phyloP scores from a whole-genome alignment of 192 early-diverging fungal species.

The Backusella psychrophila region DNA sequence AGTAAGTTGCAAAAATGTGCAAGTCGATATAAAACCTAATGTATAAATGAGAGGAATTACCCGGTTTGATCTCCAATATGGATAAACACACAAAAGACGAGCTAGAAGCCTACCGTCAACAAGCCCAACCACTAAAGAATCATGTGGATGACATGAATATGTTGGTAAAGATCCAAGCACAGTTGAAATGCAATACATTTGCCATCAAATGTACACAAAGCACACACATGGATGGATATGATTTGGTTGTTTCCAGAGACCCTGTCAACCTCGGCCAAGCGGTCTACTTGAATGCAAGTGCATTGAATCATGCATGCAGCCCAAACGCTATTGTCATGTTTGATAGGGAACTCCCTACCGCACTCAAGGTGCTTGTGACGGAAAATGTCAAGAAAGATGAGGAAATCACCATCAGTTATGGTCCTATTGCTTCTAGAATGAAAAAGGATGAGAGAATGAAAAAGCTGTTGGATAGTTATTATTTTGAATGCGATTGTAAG shows the following conservation, averaged over 20 bases:
- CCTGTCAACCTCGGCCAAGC: constrained; percentile 1
- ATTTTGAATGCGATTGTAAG: constrained; percentile 24
- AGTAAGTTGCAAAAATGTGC: not conserved
- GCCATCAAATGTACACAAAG: constrained; percentile 7
- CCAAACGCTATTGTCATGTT: constrained; percentile 21
- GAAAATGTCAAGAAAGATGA: not conserved
- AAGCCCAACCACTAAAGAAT: not conserved
- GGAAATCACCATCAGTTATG: constrained; percentile 20
- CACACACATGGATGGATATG: not conserved
- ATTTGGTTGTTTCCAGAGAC: not conserved
- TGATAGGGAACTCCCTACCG: not conserved
- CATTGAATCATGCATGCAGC: constrained; percentile 19
- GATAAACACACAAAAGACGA: not conserved
- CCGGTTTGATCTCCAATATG: constrained; percentile 13
- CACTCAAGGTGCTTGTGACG: not conserved
- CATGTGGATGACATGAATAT: not conserved
- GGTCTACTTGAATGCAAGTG: constrained; percentile 19
- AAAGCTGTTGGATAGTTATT: constrained; percentile 7
- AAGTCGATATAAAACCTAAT: not conserved
- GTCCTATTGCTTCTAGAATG: constrained; percentile 11
- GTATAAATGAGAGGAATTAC: not conserved
- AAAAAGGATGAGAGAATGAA: constrained; percentile 3
- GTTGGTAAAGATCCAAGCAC: constrained; percentile 17
- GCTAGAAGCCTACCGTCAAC: not conserved
- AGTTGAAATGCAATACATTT: constrained; percentile 24